A percentile compares a stretch with the other conserved stretches of the same genome.
Conservation (phyloP, 2,329 filamentous ascomycete genomes). For the Colletotrichum sp. region DNA sequence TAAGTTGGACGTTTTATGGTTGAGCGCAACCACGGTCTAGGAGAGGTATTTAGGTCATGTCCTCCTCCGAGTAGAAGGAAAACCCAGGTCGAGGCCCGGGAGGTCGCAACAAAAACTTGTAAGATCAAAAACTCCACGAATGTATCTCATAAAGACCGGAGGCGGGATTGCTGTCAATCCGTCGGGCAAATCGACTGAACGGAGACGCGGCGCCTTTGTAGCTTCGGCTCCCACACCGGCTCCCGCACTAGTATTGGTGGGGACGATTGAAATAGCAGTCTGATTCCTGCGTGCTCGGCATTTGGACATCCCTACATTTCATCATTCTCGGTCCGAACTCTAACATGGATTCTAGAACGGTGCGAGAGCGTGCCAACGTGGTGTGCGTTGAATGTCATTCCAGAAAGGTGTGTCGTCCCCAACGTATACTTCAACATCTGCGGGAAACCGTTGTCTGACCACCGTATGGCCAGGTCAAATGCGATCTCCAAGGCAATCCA, state of each 20-base stretch:
- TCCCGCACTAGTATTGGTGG: not conserved
- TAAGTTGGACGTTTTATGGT: rapidly evolving
- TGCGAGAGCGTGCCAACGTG: not conserved
- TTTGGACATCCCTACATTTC: not conserved
- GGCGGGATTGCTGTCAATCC: not conserved
- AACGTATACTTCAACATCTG: not conserved
- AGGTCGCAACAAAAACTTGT: not conserved
- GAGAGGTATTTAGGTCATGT: rapidly evolving
- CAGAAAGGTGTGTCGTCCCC: not conserved
- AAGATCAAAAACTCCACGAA: not conserved
- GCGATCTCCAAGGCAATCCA: not conserved
- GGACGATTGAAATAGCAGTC: not conserved
- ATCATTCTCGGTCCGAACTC: rapidly evolving
- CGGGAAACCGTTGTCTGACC: not conserved
- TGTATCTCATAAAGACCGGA: not conserved
- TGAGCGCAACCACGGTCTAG: not conserved
- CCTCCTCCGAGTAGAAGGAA: not conserved
- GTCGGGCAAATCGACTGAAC: not conserved
- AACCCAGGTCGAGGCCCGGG: too few species aligned
- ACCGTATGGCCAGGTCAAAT: not conserved
- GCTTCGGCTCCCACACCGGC: not conserved
- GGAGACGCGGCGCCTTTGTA: not conserved
- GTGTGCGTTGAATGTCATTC: not conserved
- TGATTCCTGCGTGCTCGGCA: not conserved
- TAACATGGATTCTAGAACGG: not conserved